Evolutionary conservation across 2,329 filamentous ascomycete genomes (phyloP).

Genomic region (Cladophialophora psammophila): DNA sequence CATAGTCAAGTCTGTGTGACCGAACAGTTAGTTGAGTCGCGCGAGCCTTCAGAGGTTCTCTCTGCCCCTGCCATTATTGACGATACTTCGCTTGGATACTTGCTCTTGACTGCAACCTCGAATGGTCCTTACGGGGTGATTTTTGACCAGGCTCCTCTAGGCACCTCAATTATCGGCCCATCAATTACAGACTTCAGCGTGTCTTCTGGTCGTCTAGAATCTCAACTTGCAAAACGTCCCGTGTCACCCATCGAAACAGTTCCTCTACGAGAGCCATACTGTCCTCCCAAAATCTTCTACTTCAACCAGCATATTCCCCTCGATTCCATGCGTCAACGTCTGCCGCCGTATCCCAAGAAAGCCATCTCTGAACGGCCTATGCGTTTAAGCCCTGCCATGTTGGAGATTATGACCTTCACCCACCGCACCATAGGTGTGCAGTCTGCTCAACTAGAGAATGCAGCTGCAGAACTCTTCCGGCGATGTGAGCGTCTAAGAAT

Average conservation of each 20-base stretch:
- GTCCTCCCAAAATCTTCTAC: constrained; percentile 37
- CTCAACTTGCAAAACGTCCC: constrained; percentile 35
- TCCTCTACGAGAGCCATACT: constrained; percentile 52
- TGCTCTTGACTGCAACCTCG: constrained; percentile 60
- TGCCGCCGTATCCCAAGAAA: constrained; percentile 52
- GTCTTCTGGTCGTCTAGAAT: constrained; percentile 22
- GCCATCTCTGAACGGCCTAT: constrained; percentile 54
- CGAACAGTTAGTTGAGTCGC: constrained; percentile 55
- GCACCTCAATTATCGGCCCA: constrained; percentile 19
- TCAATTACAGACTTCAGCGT: constrained; percentile 29
- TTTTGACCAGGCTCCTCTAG: constrained; percentile 57
- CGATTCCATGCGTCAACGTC: constrained; percentile 41
- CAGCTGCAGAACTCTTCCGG: constrained; percentile 60
- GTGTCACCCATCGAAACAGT: constrained; percentile 39
- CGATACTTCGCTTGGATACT: constrained; percentile 64
- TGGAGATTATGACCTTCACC: constrained; percentile 56
- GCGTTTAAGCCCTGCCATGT: constrained; percentile 56
- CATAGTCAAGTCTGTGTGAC: constrained; percentile 59
- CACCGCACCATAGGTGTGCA: constrained; percentile 57
- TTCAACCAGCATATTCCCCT: constrained; percentile 31
- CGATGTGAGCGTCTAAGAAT: constrained; percentile 58
- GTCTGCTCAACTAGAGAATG: constrained; percentile 55
- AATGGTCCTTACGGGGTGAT: constrained; percentile 59
- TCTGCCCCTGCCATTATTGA: constrained; percentile 62
- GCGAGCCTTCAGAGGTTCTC: constrained; percentile 46